Evolutionary conservation across 805 yeast genomes (phyloP).

Genomic region (Metschnikowia peoriensis): DNA sequence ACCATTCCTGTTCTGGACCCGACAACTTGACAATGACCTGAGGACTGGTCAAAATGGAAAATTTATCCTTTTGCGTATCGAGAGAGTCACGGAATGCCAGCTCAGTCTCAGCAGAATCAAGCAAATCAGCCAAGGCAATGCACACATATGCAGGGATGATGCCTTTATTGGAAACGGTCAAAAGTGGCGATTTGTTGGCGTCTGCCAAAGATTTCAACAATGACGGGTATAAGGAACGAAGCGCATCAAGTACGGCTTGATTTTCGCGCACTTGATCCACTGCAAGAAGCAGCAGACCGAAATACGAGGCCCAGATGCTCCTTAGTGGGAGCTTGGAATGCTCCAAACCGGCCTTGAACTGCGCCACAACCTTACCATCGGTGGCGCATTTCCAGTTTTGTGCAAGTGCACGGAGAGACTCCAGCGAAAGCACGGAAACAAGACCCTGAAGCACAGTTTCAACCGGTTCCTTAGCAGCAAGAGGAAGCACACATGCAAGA

Average conservation of each 20-base stretch:
- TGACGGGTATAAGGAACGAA: slow-evolving; percentile 21
- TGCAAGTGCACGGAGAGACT: slow-evolving; percentile 29
- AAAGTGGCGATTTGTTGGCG: slow-evolving; percentile 50
- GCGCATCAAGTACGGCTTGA: slow-evolving; percentile 5
- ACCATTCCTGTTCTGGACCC: slow-evolving; percentile 52
- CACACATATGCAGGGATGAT: slow-evolving; percentile 56
- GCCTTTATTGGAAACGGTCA: slow-evolving; percentile 50
- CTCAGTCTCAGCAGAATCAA: slow-evolving; percentile 15
- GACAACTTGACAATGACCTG: slow-evolving; percentile 53
- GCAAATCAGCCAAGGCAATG: slow-evolving; percentile 24
- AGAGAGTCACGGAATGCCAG: slow-evolving; percentile 35
- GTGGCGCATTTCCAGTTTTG: slow-evolving; percentile 6
- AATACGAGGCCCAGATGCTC: slow-evolving; percentile 62
- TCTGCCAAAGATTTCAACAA: slow-evolving; percentile 36
- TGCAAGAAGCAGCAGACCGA: slow-evolving; percentile 36
- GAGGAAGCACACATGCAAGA: slow-evolving; percentile 43
- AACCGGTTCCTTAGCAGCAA: slow-evolving; percentile 72
- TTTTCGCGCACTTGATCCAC: neutral
- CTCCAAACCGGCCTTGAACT: slow-evolving; percentile 55
- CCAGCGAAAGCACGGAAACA: slow-evolving; percentile 48
- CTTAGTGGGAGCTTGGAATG: slow-evolving; percentile 64
- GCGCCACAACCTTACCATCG: slow-evolving; percentile 20
- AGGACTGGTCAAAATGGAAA: slow-evolving; percentile 48
- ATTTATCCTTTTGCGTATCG: slow-evolving; percentile 36
- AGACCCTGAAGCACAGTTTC: slow-evolving; percentile 57